phyloP scores from a whole-genome alignment of 371 early-diverging fungal species.

The Chytridiales sp. region DNA sequence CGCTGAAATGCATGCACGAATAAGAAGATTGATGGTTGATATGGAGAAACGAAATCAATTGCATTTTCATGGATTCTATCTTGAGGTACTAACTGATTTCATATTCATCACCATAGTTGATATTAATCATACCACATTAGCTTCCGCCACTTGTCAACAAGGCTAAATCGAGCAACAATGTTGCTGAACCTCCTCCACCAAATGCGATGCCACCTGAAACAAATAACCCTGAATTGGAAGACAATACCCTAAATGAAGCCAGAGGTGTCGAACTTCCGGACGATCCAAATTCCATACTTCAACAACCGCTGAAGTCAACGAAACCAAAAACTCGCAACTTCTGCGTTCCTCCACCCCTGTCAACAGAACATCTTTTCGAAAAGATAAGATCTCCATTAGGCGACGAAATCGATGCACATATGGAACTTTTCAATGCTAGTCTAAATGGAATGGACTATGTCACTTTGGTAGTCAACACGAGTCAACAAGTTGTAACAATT shows the following conservation, averaged over 20 bases:
- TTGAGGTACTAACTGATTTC: slow-evolving; percentile 12
- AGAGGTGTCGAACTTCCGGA: slow-evolving; percentile 3
- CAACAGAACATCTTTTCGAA: slow-evolving; percentile 24
- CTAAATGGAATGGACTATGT: too few species aligned
- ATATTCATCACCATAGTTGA: not conserved
- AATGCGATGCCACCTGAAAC: not conserved
- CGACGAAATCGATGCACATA: slow-evolving; percentile 38
- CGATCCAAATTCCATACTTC: not conserved
- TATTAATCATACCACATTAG: not conserved
- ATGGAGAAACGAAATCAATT: slow-evolving; percentile 25
- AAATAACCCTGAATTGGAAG: not conserved
- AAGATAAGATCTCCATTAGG: slow-evolving; percentile 15
- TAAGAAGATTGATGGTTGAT: slow-evolving; percentile 27
- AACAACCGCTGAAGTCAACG: not conserved
- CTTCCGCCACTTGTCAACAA: slow-evolving; percentile 5
- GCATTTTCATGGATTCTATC: slow-evolving; percentile 33
- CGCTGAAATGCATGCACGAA: slow-evolving; percentile 27
- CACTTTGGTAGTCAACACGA: too few species aligned
- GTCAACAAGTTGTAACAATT: too few species aligned
- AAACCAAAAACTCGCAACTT: slow-evolving; percentile 16
- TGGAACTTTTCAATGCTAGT: slow-evolving; percentile 34
- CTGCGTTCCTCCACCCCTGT: slow-evolving; percentile 27
- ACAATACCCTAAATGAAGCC: not conserved
- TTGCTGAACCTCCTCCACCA: not conserved
- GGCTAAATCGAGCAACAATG: not conserved